phyloP scores from a whole-genome alignment of 352 stramenopile genomes.

The Aphanomyces euteiches region DNA sequence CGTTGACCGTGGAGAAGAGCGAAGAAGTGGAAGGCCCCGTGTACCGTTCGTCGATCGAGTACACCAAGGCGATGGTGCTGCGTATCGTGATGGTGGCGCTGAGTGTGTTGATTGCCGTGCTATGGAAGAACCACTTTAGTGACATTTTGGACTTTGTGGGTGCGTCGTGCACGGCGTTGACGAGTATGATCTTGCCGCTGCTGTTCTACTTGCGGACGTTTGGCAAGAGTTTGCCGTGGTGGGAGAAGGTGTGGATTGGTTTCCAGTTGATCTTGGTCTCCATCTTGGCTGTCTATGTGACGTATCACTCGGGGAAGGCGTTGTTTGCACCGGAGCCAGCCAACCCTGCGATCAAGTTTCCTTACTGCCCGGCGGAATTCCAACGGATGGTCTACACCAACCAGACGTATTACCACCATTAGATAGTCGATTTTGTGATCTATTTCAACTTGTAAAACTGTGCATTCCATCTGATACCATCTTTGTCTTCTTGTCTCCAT shows the following conservation, averaged over 20 bases:
- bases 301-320: conserved; percentile 36
- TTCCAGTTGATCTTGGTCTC: conserved; percentile 34
- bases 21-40: conserved; percentile 2
- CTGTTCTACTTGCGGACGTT: conserved; percentile 38
- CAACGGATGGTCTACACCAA: conserved; percentile 38
- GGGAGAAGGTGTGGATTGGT: conserved; percentile 28
- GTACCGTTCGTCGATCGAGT: conserved; percentile 13
- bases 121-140: conserved; percentile 44
- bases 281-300: conserved; percentile 33
- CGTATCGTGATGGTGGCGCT: conserved; percentile 40
- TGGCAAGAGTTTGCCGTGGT: conserved; percentile 31
- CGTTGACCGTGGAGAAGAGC: background rate
- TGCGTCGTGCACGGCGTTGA: conserved; percentile 35
- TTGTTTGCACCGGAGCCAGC: conserved; percentile 32
- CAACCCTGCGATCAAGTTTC: conserved; percentile 38
- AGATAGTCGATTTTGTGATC: too few relatives aligned
- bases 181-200: conserved; percentile 38
- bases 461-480: too few relatives aligned
- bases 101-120: conserved; percentile 46
- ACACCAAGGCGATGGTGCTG: conserved; percentile 29
- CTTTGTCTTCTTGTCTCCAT: too few relatives aligned
- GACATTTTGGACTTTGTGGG: conserved; percentile 36
- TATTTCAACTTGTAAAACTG: too few relatives aligned
- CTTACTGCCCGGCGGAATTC: conserved; percentile 37
- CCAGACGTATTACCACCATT: conserved; percentile 33